These are phyloP conservation scores for Tephrocybe sp. DNA, from an alignment of 768 basidiomycete genomes.

Conservation along the genomic window DNA sequence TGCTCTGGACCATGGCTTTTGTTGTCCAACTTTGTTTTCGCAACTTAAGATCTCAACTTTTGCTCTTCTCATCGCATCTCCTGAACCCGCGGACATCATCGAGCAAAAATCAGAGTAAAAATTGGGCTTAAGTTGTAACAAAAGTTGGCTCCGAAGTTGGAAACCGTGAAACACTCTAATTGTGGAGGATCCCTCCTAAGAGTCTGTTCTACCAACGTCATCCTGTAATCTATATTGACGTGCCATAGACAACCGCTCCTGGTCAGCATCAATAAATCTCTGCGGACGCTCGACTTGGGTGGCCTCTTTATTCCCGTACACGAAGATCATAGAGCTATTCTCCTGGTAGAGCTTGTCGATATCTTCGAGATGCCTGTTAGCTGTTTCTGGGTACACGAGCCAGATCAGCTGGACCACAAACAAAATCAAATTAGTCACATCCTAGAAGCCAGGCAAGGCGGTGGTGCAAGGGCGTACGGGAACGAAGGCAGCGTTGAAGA, in stretches of 20 bases:
- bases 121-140: too few species aligned
- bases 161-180: too few species aligned
- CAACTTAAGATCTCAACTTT: too few species aligned
- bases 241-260: conserved; percentile 22
- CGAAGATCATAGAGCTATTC: conserved; percentile 39
- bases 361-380: conserved; percentile 50
- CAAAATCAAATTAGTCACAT: neutral
- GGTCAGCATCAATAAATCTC: conserved; percentile 39
- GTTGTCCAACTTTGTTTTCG: too few species aligned
- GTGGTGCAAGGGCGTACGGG: conserved; percentile 36
- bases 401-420: conserved; percentile 36
- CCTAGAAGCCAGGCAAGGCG: too few species aligned
- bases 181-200: too few species aligned
- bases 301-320: conserved; percentile 42
- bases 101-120: too few species aligned
- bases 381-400: conserved; percentile 49
- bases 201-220: neutral
- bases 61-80: too few species aligned
- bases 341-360: conserved; percentile 49
- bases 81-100: too few species aligned
- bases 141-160: too few species aligned
- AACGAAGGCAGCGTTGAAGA: conserved; percentile 48
- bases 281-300: conserved; percentile 43
- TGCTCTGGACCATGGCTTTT: too few species aligned
- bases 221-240: conserved; percentile 1